phyloP scores from a whole-genome alignment of 805 yeast genomes.

The Komagataella pastoris region DNA sequence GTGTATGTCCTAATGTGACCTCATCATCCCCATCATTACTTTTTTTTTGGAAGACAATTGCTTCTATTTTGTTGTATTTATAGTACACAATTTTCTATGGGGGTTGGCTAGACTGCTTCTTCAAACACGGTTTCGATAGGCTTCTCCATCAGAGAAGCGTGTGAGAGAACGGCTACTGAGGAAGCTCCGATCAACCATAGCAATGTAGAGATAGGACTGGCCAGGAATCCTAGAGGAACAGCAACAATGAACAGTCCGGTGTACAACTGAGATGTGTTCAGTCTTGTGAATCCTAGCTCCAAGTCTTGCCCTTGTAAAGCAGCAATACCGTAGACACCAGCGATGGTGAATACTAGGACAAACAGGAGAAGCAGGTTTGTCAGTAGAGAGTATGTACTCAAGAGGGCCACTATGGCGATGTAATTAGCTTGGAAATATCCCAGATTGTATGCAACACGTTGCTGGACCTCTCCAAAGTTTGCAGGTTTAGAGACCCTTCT shows the following conservation, averaged over 20 bases:
- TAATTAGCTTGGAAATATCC: slow-evolving; percentile 84
- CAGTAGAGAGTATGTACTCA: slow-evolving; percentile 74
- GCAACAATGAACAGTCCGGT: slow-evolving; percentile 69
- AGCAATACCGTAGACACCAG: slow-evolving; percentile 69
- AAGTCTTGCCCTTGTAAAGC: slow-evolving; percentile 76
- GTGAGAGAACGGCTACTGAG: slow-evolving; percentile 72
- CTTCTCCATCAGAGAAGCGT: slow-evolving; percentile 90
- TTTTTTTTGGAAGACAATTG: background rate
- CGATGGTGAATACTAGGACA: slow-evolving; percentile 60
- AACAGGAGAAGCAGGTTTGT: slow-evolving; percentile 78
- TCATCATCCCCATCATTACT: background rate
- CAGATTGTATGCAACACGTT: slow-evolving; percentile 77
- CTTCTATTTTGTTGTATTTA: background rate
- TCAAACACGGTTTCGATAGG: slow-evolving; percentile 97
- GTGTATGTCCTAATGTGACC: background rate
- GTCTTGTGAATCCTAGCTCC: slow-evolving; percentile 57
- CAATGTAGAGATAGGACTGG: slow-evolving; percentile 56
- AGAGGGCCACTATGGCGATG: slow-evolving; percentile 52
- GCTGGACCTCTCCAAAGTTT: slow-evolving; percentile 79
- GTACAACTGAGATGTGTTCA: slow-evolving; percentile 77
- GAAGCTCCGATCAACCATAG: slow-evolving; percentile 97
- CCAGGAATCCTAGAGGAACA: slow-evolving; percentile 28
- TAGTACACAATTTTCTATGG: background rate
- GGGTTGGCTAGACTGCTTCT: slow-evolving; percentile 31
- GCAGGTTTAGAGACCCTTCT: slow-evolving; percentile 85